A percentile compares a stretch with the other conserved stretches of the same genome.
Conservation (phyloP, 441 rosid genomes). For the Flueggea neowawraea region DNA sequence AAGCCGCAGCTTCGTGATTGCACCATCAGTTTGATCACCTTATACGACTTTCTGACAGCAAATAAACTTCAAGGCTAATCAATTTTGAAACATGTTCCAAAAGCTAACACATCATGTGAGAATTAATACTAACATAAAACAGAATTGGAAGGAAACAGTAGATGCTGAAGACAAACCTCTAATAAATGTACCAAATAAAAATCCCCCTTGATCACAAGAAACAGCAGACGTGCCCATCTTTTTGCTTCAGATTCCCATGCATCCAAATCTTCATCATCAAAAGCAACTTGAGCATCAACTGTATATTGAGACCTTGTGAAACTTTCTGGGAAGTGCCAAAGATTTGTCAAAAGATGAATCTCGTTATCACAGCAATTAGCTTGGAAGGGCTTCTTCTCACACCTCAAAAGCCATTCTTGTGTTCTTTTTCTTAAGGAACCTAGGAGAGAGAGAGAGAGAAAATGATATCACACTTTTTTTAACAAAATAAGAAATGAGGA, state of each 20-base stretch:
- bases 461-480: not conserved
- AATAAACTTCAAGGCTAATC: too few species aligned
- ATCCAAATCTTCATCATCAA: constrained; percentile 87
- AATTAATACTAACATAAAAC: not conserved
- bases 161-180: constrained; percentile 45
- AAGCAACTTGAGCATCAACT: constrained; percentile 32
- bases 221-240: constrained; percentile 83
- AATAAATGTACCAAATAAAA: constrained; percentile 46
- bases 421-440: constrained; percentile 54
- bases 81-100: too few species aligned
- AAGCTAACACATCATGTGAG: too few species aligned
- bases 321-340: constrained; percentile 53
- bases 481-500: not conserved
- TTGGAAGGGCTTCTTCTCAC: constrained; percentile 23
- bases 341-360: constrained; percentile 44
- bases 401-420: constrained; percentile 71
- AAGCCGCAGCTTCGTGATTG: too few species aligned
- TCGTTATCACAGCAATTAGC: constrained; percentile 21
- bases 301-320: constrained; percentile 36
- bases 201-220: constrained; percentile 54
- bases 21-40: too few species aligned
- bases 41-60: too few species aligned
- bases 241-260: constrained; percentile 89
- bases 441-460: constrained; percentile 16
- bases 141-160: constrained; percentile 8